A percentile compares a stretch with the other conserved stretches of the same genome.
These are phyloP conservation scores for Yarrowia sp. DNA, from an alignment of 805 yeast genomes.

Conservation along the genomic window DNA sequence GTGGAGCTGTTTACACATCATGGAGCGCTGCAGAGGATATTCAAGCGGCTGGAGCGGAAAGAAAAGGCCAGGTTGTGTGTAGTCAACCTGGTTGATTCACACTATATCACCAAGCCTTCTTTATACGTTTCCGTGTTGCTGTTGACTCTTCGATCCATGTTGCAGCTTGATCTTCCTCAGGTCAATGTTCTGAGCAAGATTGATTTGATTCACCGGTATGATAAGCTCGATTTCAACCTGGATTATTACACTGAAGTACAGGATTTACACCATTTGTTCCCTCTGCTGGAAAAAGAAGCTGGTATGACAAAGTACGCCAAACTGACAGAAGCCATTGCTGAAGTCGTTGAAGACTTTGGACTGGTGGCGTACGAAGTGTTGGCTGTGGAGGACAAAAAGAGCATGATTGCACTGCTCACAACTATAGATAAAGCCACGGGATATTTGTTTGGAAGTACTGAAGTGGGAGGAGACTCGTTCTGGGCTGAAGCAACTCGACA, in stretches of 20 bases:
- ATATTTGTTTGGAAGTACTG: constrained; percentile 87
- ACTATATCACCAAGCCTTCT: constrained; percentile 79
- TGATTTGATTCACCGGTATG: constrained; percentile 74
- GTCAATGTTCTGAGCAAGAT: constrained; percentile 90
- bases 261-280: constrained; percentile 66
- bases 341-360: constrained; percentile 81
- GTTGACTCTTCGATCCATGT: constrained; percentile 83
- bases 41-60: constrained; percentile 59
- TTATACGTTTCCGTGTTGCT: constrained; percentile 81
- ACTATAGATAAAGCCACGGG: constrained; percentile 90
- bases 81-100: constrained; percentile 80
- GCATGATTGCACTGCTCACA: constrained; percentile 80
- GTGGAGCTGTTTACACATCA: constrained; percentile 93
- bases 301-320: constrained; percentile 61
- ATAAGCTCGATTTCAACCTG: constrained; percentile 70
- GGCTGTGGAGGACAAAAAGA: constrained; percentile 84
- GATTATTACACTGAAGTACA: constrained; percentile 92
- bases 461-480: constrained; percentile 92
- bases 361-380: constrained; percentile 85
- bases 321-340: constrained; percentile 75
- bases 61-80: constrained; percentile 66
- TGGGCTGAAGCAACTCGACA: constrained; percentile 95
- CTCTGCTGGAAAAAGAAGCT: constrained; percentile 69
- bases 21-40: constrained; percentile 65
- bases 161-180: constrained; percentile 89